Base-by-base conservation (phyloP, 2,329 filamentous ascomycete species). In the Thielaviopsis populi region DNA sequence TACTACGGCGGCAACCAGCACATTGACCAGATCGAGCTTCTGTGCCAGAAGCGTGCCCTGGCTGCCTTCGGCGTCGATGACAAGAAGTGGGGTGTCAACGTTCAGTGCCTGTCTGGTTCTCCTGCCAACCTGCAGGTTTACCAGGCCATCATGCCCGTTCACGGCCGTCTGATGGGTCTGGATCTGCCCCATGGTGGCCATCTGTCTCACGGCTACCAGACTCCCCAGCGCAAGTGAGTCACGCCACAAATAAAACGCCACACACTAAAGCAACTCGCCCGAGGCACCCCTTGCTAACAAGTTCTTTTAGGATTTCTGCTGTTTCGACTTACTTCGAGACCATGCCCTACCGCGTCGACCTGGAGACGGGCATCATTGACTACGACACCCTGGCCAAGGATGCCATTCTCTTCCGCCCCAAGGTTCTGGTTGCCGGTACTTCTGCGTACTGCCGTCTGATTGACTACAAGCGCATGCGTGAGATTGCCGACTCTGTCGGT, bases 1-100 rank as follows among this genome's bases (percentile, higher is more conserved):
- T 99, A 99, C 84, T 99, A 99, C 73, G 94, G 94, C 74, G 94
- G 94, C 73, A 99, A 99, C 81, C 88, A 99, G 82, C 90, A 94
- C 83, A 99, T 99, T 70, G 94, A 99, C 76, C 82, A 89, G 77
- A 91, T 96, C 72, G 94, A 99, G 83, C 83, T 88, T 69, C 87
- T 94, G 67, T 99, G 94, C 83, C 94, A 99, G 81, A 82, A 85
- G 75, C 88, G 94, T 78, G 94, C 94, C 69, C 87, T 99, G 68
- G 83, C 89, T 78, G 87, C 91, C 66, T 99, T 97, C 81, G 83
- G 89, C 73, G 78, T 95, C 69, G 88, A 95, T 77, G 74, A 86
- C 19, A 83, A 85, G 69, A 91, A 95, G 80, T 99, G 94, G 94
- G 94, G 94, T 74, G 94, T 99, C 78, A 99, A 99, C 74, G 94